Base-by-base conservation (phyloP, 495 filamentous ascomycete species). In the Letharia lupina region DNA sequence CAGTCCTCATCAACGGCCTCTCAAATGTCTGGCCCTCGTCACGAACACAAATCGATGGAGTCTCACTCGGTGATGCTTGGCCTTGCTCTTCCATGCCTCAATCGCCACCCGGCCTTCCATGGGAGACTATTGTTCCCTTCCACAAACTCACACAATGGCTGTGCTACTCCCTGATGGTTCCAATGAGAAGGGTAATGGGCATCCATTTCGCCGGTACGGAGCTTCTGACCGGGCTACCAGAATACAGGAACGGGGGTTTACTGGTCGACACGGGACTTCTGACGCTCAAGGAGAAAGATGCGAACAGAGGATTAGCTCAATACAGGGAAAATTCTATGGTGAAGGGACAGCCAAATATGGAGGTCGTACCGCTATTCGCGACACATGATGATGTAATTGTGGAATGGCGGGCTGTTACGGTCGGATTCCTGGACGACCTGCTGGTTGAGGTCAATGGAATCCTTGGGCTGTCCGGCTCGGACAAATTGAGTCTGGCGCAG, bases 51-150 rank as follows among this genome's bases (percentile, higher is more conserved):
- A 88, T 98, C 69, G 91, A 96, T 72, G 91, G 91, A 8, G 81
- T 93, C 41, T 86, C 91, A 0, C 87, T 98, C 60, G 94, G 94
- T 54, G 94, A 98, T 73, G 94, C 95, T 39, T 98, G 94, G 94
- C 88, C 86, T 1, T 96, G 91, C 74, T 88, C 87, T 44, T 83
- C 86, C 58, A 87, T 98, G 82, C 91, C 93, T 1, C 76, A 75
- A 33, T 86, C 84, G 4, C 86, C 89, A 23, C 88, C 88, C 28
- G 83, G 87, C 15, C 82, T 87, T 41, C 82, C 87, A 0, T 98
- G 94, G 95, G 93, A 98, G 73, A 89, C 83, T 70, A 96, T 98
- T 69, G 87, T 96, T 10, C 93, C 95, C 1, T 88, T 89, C 75
- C 87, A 90, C 76, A 90, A 90, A 72, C 79, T 89, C 37, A 89